Evolutionary conservation across 129 eudicot genomes (phyloP), one percentile per base, ranked within the genome.

Genomic region (Centella asiatica): DNA sequence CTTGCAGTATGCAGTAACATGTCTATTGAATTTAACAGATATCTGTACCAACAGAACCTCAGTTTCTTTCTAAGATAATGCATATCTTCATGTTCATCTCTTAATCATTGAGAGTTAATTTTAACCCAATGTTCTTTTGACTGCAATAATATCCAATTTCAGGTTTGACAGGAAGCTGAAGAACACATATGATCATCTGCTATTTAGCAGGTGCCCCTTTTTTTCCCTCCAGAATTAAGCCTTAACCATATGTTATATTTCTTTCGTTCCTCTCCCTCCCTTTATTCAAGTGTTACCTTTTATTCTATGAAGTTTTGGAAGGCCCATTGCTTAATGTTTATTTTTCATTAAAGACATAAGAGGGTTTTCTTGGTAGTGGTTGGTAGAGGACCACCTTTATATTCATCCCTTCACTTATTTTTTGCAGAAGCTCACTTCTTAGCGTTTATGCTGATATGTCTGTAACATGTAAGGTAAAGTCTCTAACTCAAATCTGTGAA

Each of bases 371-470:
- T 13, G 40, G 29, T 73, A n/a, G 49, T 20, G 20, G n/a, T n/a
- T n/a, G n/a, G n/a, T n/a, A 17, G 24, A 14, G 62, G 42, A 29
- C 17, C 23, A 7, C 40, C 60, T 55, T 29, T 33, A 29, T 46
- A 56, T 39, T 57, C 39, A 37, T 42, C 22, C 53, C 7, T 29
- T 32, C 59, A 10, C 18, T 68, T 42, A n/a, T 36, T 24, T 58
- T 50, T 63, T 89, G 81, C 86, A 90, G 95, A 71, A 90, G 98
- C 57, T 73, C 83, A 50, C 99, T 93, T 71, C 94, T 93, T 53
- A 93, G 99, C 76, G 99, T 93, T 27, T 93, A 93, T 72, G 99
- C 99, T 65, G 99, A 93, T 80, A 93, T 93, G 99, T 93, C 99
- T 18, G 95, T 87, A 36, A 80, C 99, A 51, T 93, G 99, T 65